Percentiles rank a stretch among this genome's conserved stretches.
Evolutionary conservation across 495 filamentous ascomycete genomes (phyloP).

Genomic region (Penicillium desertorum): DNA sequence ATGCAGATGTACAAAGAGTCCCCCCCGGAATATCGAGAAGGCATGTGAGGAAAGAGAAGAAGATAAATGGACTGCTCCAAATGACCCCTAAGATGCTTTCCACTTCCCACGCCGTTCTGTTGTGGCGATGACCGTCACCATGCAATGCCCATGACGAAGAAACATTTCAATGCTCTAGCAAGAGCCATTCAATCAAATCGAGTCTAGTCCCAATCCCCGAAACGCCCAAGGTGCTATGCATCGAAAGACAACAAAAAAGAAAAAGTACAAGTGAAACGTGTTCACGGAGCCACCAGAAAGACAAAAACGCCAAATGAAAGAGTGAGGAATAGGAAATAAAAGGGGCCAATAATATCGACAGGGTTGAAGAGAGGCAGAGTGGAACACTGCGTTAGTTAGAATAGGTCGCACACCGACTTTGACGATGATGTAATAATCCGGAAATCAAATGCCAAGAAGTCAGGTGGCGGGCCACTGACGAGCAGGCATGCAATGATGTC

Average conservation of each 20-base stretch:
- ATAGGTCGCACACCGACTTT: slow-evolving; percentile 13
- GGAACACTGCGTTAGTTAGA: slow-evolving; percentile 1
- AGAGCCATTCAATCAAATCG: slow-evolving; percentile 36
- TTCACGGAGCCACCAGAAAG: slow-evolving; percentile 22
- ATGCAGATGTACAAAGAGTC: slow-evolving; percentile 23
- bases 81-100: slow-evolving; percentile 29
- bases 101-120: slow-evolving; percentile 30
- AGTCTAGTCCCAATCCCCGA: slow-evolving; percentile 38
- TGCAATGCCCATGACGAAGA: slow-evolving; percentile 34
- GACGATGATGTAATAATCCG: slow-evolving; percentile 14
- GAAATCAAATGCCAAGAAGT: slow-evolving; percentile 26
- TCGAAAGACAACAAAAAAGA: slow-evolving; percentile 26
- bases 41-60: slow-evolving; percentile 10
- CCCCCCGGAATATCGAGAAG: slow-evolving; percentile 7
- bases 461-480: slow-evolving; percentile 27
- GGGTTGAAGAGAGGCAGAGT: slow-evolving; percentile 14
- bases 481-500: slow-evolving; percentile 34
- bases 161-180: slow-evolving; percentile 34
- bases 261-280: slow-evolving; percentile 26
- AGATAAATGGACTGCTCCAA: slow-evolving; percentile 31
- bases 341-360: slow-evolving; percentile 18
- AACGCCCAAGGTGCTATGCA: slow-evolving; percentile 39
- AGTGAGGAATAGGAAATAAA: slow-evolving; percentile 11
- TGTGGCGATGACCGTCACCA: slow-evolving; percentile 30
- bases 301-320: slow-evolving; percentile 15